These are phyloP conservation scores for Smithsoniella earleae DNA, from an alignment of 163 green algal species.

Conservation along the genomic window DNA sequence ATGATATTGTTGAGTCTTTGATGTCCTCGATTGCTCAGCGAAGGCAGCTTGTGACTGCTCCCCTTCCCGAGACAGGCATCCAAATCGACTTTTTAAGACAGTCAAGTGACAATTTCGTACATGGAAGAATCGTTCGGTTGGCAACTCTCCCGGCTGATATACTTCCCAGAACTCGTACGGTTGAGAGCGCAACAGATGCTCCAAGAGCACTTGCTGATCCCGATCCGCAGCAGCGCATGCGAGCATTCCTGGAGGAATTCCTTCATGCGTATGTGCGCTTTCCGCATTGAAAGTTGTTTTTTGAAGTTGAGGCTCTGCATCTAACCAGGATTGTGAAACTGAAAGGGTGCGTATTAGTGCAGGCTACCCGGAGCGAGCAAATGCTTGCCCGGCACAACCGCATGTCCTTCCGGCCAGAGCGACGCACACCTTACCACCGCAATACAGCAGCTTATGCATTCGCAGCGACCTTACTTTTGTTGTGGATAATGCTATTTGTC, in stretches of 20 bases:
- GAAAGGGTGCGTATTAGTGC: background rate
- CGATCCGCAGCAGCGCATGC: background rate
- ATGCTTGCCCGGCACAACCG: slow-evolving; percentile 22
- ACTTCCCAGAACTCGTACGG: background rate
- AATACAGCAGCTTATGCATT: background rate
- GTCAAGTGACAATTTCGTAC: no score
- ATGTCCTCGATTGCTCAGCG: no score
- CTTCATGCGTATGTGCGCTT: slow-evolving; percentile 18
- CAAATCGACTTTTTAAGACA: no score
- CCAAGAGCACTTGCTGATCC: background rate
- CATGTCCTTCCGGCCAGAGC: background rate
- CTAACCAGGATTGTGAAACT: background rate
- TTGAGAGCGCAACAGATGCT: background rate
- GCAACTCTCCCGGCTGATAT: background rate
- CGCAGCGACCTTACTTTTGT: background rate
- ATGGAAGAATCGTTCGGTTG: no score
- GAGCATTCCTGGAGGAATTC: slow-evolving; percentile 22
- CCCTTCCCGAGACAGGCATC: no score
- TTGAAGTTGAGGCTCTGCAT: background rate
- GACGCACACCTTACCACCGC: background rate
- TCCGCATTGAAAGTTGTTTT: background rate
- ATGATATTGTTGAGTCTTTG: slow-evolving; percentile 4
- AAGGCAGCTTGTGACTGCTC: no score
- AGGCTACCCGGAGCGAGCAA: background rate
- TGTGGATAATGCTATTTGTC: slow-evolving; percentile 19